Evolutionary conservation across 2,329 filamentous ascomycete genomes (phyloP), one percentile per base, ranked within the genome.

Genomic region (Massarina eburnea): DNA sequence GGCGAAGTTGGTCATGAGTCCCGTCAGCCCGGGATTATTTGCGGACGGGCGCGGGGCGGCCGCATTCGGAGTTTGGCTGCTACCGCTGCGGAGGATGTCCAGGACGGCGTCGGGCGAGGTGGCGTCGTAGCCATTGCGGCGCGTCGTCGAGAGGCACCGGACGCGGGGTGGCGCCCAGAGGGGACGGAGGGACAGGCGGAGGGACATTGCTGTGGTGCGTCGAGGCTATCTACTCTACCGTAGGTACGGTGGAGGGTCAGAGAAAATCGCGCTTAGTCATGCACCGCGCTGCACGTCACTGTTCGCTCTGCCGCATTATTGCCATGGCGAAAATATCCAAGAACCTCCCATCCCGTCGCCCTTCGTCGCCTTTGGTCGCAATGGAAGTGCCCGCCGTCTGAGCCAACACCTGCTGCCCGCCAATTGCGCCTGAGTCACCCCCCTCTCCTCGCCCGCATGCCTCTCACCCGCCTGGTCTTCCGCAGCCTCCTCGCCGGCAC

Each of bases 391-490:
- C n/a, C n/a, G n/a, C n/a, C n/a, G n/a, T n/a, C n/a, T n/a, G n/a
- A n/a, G n/a, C n/a, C n/a, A n/a, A n/a, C n/a, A n/a, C 18, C 46
- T 29, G 42, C 39, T 32, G 30, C 48, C 49, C 37, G 21, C 43
- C 21, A 41, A 41, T 35, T 48, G 35, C 43, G 30, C 37, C 4
- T 18, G 9, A 47, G 43, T 19, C 18, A 20, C 8, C 2, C 12
- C 51, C 20, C 36, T 14, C n/a, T 27, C 22, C 32, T 45, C 42
- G 26, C 62, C 53, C 49, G 65, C 47, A 84, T 84, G 81, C 77
- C 77, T 45, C 73, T 84, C 60, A 81, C 80, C 49, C 80, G 80
- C 66, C 72, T 76, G 67, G 79, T 83, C 56, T 82, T 82, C 67
- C 78, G 79, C 57, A 75, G 76, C 59, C 71, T 84, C 54, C 70